Percentiles rank a stretch among this genome's conserved stretches.
Evolutionary conservation across 495 filamentous ascomycete species (phyloP).

Genomic region (Chaetomium fimeti): DNA sequence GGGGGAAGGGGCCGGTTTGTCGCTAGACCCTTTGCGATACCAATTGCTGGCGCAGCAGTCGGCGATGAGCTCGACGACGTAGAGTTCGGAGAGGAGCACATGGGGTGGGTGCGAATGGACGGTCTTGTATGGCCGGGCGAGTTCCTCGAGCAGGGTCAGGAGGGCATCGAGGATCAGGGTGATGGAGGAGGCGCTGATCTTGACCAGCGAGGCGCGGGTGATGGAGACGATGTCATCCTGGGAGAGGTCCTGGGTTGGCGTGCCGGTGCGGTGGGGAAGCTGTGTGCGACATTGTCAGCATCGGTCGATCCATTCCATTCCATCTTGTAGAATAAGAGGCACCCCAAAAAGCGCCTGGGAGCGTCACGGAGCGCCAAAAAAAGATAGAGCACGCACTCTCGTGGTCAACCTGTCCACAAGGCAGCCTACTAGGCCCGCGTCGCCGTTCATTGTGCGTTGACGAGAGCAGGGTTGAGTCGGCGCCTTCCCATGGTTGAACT

Average conservation of each 20-base stretch:
- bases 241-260: constrained; percentile 54
- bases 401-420: constrained; percentile 63
- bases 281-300: constrained; percentile 32
- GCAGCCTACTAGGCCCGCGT: constrained; percentile 61
- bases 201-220: constrained; percentile 59
- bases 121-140: constrained; percentile 42
- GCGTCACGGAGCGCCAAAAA: neutral
- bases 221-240: constrained; percentile 61
- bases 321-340: neutral
- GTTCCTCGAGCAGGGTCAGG: constrained; percentile 50
- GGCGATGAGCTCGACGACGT: constrained; percentile 58
- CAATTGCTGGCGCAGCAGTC: constrained; percentile 63
- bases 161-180: constrained; percentile 56
- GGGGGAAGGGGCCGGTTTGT: constrained; percentile 1
- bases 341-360: neutral
- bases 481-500: constrained; percentile 36
- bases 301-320: neutral
- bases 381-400: constrained; percentile 47
- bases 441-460: constrained; percentile 56
- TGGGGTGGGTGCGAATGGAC: constrained; percentile 50
- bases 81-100: constrained; percentile 59
- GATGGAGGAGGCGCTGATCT: constrained; percentile 55
- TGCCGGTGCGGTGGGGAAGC: constrained; percentile 65
- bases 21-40: constrained; percentile 39
- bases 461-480: constrained; percentile 27